Evolutionary conservation across 2,329 filamentous ascomycete genomes (phyloP).

Genomic region (Cladosporium cucumerinum): DNA sequence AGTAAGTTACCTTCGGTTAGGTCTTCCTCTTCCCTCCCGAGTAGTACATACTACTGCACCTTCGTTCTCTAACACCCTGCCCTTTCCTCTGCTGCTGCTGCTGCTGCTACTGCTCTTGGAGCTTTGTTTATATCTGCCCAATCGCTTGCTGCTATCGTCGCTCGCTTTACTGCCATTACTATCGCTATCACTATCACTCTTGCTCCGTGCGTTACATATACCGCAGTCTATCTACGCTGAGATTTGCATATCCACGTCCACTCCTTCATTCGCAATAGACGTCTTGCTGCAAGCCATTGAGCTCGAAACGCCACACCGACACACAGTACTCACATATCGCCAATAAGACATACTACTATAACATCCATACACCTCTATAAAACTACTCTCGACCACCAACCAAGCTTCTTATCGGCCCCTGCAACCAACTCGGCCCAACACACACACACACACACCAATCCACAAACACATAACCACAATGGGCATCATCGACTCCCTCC

Average conservation of each 20-base stretch:
- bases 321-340: neutral
- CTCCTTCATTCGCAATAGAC: neutral
- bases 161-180: neutral
- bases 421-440: neutral
- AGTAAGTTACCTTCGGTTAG: neutral
- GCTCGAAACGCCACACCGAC: neutral
- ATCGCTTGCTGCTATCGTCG: conserved; percentile 2
- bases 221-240: neutral
- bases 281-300: neutral
- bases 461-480: conserved; percentile 37
- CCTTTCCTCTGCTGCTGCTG: neutral
- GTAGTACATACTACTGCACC: neutral
- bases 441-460: neutral
- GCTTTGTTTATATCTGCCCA: neutral
- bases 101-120: neutral
- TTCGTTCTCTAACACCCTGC: neutral
- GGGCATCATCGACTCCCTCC: conserved; percentile 72
- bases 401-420: neutral
- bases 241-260: neutral
- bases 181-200: neutral
- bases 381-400: neutral
- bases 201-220: neutral
- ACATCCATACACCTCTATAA: neutral
- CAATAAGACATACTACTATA: neutral
- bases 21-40: neutral